Conservation (phyloP, 192 early-diverging fungal genomes). For the Obelidium mucronatum region DNA sequence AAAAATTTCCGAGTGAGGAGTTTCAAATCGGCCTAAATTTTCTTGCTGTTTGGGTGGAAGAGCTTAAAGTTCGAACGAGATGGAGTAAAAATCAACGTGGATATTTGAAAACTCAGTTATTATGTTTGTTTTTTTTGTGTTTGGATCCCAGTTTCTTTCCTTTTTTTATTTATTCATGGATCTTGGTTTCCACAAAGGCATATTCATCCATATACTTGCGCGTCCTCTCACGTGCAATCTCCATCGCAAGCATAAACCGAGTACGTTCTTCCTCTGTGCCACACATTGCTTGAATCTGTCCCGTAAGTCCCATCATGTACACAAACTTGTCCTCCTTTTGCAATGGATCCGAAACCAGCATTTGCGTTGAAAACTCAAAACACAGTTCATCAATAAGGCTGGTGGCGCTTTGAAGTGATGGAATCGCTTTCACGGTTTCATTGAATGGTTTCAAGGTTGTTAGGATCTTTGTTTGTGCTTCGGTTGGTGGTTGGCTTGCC, state of each 20-base stretch:
- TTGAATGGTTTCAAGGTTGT: constrained; percentile 8
- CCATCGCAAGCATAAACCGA: constrained; percentile 10
- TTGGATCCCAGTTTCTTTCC: no score
- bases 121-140: no score
- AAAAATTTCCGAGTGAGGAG: no score
- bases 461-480: not conserved
- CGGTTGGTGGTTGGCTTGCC: not conserved
- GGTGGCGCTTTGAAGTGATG: not conserved
- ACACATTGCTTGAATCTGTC: constrained; percentile 21
- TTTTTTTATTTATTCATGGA: no score
- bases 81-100: no score
- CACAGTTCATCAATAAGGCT: constrained; percentile 19
- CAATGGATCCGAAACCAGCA: not conserved
- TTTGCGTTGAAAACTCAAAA: constrained; percentile 18
- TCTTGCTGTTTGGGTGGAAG: no score
- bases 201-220: constrained; percentile 3
- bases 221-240: constrained; percentile 2
- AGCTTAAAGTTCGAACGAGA: no score
- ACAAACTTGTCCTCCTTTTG: constrained; percentile 9
- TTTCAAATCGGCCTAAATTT: no score
- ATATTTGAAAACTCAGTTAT: no score
- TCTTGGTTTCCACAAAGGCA: not conserved
- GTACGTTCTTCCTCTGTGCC: constrained; percentile 17
- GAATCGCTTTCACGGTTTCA: constrained; percentile 9
- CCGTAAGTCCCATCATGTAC: constrained; percentile 2